A percentile compares a stretch with the other conserved stretches of the same genome.
These are phyloP conservation scores for Rosa multiflora DNA, from an alignment of 306 rosid genomes.

Conservation along the genomic window DNA sequence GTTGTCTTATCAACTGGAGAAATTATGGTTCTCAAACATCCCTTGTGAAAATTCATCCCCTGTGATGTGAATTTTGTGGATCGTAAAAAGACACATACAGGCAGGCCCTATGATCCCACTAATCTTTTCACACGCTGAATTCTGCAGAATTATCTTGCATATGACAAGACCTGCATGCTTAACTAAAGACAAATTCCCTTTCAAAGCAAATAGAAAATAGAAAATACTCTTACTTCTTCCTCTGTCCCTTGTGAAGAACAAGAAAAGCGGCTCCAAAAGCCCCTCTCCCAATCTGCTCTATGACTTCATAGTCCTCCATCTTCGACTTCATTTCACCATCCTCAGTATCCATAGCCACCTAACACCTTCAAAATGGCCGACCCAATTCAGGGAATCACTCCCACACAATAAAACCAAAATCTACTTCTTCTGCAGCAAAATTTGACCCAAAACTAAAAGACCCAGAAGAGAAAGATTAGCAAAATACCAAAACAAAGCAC, in stretches of 20 bases:
- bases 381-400: conserved; percentile 24
- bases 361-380: conserved; percentile 33
- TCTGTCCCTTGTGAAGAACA: conserved; percentile 66
- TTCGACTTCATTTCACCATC: conserved; percentile 51
- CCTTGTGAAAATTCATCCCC: conserved; percentile 18
- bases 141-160: conserved; percentile 15
- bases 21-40: conserved; percentile 14
- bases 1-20: neutral
- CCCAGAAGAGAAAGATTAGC: conserved; percentile 9
- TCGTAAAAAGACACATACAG: neutral
- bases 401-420: neutral
- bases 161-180: neutral
- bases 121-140: conserved; percentile 1
- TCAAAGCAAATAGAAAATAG: neutral
- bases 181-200: neutral
- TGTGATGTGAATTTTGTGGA: neutral
- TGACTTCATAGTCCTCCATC: conserved; percentile 74
- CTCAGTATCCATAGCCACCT: conserved; percentile 56
- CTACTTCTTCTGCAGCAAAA: neutral
- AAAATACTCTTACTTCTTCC: conserved; percentile 51
- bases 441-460: neutral
- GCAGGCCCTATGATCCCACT: neutral
- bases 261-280: conserved; percentile 81
- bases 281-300: conserved; percentile 87
- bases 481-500: neutral